Conservation (phyloP, 1,284 basidiomycete genomes). For the Trametes versicolor region DNA sequence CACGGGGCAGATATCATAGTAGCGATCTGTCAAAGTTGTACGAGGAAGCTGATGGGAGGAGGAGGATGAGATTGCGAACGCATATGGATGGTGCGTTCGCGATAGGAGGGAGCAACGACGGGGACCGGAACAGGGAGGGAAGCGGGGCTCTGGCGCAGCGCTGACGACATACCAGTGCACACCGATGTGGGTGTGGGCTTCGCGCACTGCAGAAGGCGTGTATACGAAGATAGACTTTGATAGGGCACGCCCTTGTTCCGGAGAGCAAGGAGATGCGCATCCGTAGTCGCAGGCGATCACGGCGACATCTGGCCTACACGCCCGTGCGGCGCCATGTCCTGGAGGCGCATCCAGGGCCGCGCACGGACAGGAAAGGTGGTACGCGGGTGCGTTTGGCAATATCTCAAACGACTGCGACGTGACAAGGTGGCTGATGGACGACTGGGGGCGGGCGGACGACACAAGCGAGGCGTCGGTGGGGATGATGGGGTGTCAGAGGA, state of each 20-base stretch:
- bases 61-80: constrained; percentile 23
- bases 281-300: constrained; percentile 21
- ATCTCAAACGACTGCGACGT: constrained; percentile 6
- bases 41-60: constrained; percentile 28
- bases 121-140: constrained; percentile 24
- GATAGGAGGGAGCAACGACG: constrained; percentile 17
- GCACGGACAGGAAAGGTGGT: neutral
- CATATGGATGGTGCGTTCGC: constrained; percentile 16
- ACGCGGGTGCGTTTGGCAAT: neutral
- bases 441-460: neutral
- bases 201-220: constrained; percentile 20
- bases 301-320: constrained; percentile 15
- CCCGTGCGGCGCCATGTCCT: constrained; percentile 6
- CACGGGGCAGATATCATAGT: constrained; percentile 32
- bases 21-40: constrained; percentile 31
- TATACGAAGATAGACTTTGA: constrained; percentile 22
- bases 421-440: constrained; percentile 5
- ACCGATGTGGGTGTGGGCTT: constrained; percentile 16
- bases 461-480: neutral
- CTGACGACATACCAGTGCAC: constrained; percentile 34
- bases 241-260: constrained; percentile 25
- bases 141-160: constrained; percentile 23
- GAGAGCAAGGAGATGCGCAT: constrained; percentile 31
- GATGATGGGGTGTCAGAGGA: constrained; percentile 8
- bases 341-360: neutral